A percentile compares a stretch with the other conserved stretches of the same genome.
Evolutionary conservation across 495 filamentous ascomycete species (phyloP).

Genomic region (Daldinia decipiens): DNA sequence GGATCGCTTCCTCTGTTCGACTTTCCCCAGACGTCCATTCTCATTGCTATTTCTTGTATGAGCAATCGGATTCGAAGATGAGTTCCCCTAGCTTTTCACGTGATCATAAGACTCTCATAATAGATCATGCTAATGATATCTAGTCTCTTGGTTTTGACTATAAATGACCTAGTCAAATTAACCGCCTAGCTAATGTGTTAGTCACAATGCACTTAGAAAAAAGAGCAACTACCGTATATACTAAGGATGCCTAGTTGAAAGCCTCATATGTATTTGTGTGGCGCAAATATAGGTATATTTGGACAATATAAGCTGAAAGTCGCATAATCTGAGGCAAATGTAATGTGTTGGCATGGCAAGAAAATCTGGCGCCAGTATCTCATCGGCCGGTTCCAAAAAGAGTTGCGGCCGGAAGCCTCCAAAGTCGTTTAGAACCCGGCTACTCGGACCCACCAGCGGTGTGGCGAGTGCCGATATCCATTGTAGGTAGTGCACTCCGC

Average conservation of each 20-base stretch:
- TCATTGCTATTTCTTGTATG: not conserved
- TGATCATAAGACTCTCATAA: constrained; percentile 12
- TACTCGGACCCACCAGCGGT: constrained; percentile 29
- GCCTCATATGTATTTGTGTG: not conserved
- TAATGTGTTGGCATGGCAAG: constrained; percentile 29
- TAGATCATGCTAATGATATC: constrained; percentile 20
- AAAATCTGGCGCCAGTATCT: constrained; percentile 28
- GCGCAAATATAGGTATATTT: constrained; percentile 10
- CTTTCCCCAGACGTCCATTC: not conserved
- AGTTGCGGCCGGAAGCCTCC: constrained; percentile 27
- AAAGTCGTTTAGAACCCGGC: constrained; percentile 21
- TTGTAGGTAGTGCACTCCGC: constrained; percentile 37
- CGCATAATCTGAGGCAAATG: constrained; percentile 41
- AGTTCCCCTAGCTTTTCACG: constrained; percentile 5
- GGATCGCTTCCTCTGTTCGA: not conserved
- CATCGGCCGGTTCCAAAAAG: constrained; percentile 9
- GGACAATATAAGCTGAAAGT: constrained; percentile 44
- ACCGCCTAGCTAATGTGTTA: constrained; percentile 1
- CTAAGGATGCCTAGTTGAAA: constrained; percentile 12
- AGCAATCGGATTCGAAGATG: not conserved
- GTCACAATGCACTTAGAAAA: constrained; percentile 5
- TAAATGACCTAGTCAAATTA: constrained; percentile 11
- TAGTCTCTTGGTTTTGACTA: constrained; percentile 4
- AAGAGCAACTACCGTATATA: constrained; percentile 5
- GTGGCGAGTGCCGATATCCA: constrained; percentile 41